phyloP scores from a whole-genome alignment of 139 green algal genomes.

The Closterium sp. region DNA sequence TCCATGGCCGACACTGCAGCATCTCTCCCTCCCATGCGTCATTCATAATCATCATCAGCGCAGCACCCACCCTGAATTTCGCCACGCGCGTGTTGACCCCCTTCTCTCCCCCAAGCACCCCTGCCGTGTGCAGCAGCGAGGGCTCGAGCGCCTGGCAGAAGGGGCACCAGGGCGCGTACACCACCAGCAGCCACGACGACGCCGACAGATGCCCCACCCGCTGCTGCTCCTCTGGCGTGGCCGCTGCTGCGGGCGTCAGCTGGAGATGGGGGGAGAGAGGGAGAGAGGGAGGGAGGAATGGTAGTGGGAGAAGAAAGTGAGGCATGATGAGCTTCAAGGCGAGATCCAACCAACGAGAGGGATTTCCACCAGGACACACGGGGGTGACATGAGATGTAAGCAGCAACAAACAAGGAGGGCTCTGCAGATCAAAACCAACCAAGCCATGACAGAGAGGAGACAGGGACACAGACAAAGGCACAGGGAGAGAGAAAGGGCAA shows the following conservation, averaged over 20 bases:
- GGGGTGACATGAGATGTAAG: too few relatives aligned
- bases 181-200: conserved; percentile 27
- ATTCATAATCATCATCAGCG: too few relatives aligned
- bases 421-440: too few relatives aligned
- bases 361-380: too few relatives aligned
- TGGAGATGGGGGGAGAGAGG: background rate
- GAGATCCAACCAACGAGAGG: too few relatives aligned
- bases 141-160: conserved; percentile 54
- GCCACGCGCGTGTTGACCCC: background rate
- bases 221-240: background rate
- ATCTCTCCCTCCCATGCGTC: too few relatives aligned
- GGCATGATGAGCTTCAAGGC: too few relatives aligned
- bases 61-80: background rate
- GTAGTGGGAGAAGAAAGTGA: background rate
- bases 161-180: conserved; percentile 96
- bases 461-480: background rate
- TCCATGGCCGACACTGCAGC: too few relatives aligned
- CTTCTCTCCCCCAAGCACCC: background rate
- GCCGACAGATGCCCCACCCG: background rate
- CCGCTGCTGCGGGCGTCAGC: background rate
- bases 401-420: too few relatives aligned
- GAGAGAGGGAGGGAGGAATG: background rate
- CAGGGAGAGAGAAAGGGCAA: background rate
- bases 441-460: background rate
- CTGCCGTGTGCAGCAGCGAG: background rate